A percentile compares a stretch with the other conserved stretches of the same genome.
phyloP scores from a whole-genome alignment of 192 early-diverging fungal species.

The Coemansia sp. region DNA sequence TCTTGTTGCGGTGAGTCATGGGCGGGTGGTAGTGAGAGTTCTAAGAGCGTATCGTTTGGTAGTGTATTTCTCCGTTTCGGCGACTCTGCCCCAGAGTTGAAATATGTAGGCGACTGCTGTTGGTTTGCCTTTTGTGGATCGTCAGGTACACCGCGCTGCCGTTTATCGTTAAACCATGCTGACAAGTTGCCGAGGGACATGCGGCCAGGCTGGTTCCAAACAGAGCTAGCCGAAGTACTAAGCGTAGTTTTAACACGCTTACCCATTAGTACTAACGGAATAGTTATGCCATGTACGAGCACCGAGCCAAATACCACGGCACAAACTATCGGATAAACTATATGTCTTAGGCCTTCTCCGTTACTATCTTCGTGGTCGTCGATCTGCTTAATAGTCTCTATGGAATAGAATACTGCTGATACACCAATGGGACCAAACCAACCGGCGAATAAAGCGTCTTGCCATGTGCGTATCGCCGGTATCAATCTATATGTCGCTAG shows the following conservation, averaged over 20 bases:
- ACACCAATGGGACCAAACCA: conserved; percentile 94
- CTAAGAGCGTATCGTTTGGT: not conserved
- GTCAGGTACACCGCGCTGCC: conserved; percentile 12
- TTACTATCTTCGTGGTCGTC: conserved; percentile 32
- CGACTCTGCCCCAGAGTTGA: not conserved
- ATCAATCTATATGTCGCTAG: conserved; percentile 66
- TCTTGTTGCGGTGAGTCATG: not conserved
- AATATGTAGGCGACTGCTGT: conserved; percentile 17
- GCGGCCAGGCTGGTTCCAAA: conserved; percentile 17
- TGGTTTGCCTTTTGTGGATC: conserved; percentile 73
- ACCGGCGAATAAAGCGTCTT: conserved; percentile 81
- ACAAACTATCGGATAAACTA: conserved; percentile 64
- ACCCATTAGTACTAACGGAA: conserved; percentile 73
- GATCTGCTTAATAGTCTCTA: conserved; percentile 48
- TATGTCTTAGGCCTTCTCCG: not conserved
- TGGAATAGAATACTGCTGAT: conserved; percentile 63
- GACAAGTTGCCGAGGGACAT: conserved; percentile 7
- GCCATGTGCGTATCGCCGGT: conserved; percentile 69
- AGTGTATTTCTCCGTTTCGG: not conserved
- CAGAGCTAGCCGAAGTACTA: conserved; percentile 19
- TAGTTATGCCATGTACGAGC: conserved; percentile 80
- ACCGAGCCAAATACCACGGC: conserved; percentile 83
- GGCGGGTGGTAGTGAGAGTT: not conserved
- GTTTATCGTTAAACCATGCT: not conserved
- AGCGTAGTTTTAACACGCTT: conserved; percentile 43